Evolutionary conservation across 2,329 filamentous ascomycete genomes (phyloP), one percentile per base, ranked within the genome.

Genomic region (Aspergillus oerlinghausenensis): DNA sequence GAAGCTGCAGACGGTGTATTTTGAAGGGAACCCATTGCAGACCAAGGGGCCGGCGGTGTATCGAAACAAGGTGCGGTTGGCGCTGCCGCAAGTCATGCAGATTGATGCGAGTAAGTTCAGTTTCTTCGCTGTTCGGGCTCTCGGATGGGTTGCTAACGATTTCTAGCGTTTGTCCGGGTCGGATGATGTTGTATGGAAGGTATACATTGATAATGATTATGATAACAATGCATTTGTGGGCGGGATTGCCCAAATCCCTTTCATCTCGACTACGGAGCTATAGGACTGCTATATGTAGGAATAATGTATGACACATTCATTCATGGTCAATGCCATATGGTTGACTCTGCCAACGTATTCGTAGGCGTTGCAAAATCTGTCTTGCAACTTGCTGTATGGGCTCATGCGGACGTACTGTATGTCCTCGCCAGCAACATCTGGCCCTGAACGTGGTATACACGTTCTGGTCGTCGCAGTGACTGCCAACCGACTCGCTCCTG

Each of bases 1-100:
- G 69, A 78, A 87, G 40, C 75, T 97, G 64, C 85, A 87, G 58
- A 97, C 94, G 1, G 93, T 99, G 10, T 99, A 99, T 72, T 95
- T 99, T 63, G 94, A 99, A 71, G 92, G 92, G 1, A 97, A 96
- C 67, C 93, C 92, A 26, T 74, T 99, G 65, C 94, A 99, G 77
- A 80, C 86, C 59, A 83, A 82, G 54, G 85, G 84, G 4, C 89
- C 89, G n/a, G 89, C 90, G 1, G 76, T 97, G 59, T 99, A 99
- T 75, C 82, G 94, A 68, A 97, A 97, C 77, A 99, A 99, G 77
- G 86, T 99, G 47, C 83, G 88, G 57, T 76, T 99, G 72, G 89
- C 92, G 35, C 75, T 99, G 73, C 94, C 94, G 56, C 88, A 94
- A 73, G 79, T 99, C 52, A 84, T 84, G 71, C 92, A 99, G 79